Base-by-base conservation (phyloP, 306 rosid species). In the Prunus mira region DNA sequence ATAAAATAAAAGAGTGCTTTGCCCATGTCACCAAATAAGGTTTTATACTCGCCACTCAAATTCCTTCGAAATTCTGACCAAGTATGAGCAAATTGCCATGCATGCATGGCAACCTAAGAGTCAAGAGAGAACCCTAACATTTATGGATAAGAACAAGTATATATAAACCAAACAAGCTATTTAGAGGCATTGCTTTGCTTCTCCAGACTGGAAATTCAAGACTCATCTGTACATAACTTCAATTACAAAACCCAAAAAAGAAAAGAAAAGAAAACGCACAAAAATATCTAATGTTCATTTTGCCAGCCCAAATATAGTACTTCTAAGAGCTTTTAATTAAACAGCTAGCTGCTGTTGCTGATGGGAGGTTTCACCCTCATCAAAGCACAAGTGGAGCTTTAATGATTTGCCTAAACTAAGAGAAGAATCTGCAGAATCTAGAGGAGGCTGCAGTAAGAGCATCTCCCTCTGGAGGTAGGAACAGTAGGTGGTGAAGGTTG, bases 281-380 rank as follows among this genome's bases (percentile, higher is more conserved):
- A 3, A 73, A 70, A 76, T 20, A 38, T 30, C 57, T 60, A 24
- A 60, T 67, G 71, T 66, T 81, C 25, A 68, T 75, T 73, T 69
- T 72, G 80, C 76, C 78, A 76, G 76, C 65, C 76, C 79, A 24
- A 24, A 15, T 9, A 52, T 52, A 76, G 46, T 68, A 79, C 64
- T 65, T 12, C 12, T 55, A n/a, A 52, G 30, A 79, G 77, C 64
- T 86, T 78, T 12, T 28, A 28, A 25, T 62, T 41, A 95, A 80
- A 89, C 95, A 84, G 95, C 96, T 74, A 92, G 86, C 67, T 89
- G 91, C 73, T 87, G 95, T 25, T 86, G 85, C 74, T 89, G 88
- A 83, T 83, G 91, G 11, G 92, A 81, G 73, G 97, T 54, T 80
- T 95, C 96, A 64, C 92, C 99, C 52, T 95, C 93, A 74, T 84